These are phyloP conservation scores for Lactifluus pinguis DNA, from an alignment of 768 basidiomycete species.

Conservation along the genomic window DNA sequence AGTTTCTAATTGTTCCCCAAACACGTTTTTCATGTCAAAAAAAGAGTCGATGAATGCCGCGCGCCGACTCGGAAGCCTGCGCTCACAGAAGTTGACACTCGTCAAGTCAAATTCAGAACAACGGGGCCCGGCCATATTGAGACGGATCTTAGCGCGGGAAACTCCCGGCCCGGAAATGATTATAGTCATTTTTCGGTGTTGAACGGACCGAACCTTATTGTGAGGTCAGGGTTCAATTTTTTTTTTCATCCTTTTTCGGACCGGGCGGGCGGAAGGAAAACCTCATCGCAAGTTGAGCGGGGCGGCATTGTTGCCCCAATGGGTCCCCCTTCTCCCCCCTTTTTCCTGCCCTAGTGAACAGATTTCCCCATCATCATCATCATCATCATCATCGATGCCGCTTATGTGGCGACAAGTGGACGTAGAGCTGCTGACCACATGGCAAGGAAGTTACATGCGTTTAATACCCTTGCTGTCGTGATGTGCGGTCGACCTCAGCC, in stretches of 20 bases:
- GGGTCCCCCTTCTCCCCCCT: neutral
- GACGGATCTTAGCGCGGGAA: neutral
- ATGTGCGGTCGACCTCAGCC: neutral
- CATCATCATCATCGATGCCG: neutral
- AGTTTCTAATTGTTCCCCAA: neutral
- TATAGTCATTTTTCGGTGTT: neutral
- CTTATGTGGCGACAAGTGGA: neutral
- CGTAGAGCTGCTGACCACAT: neutral
- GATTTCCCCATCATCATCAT: neutral
- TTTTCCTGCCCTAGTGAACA: neutral
- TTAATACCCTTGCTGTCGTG: neutral
- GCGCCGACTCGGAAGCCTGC: neutral
- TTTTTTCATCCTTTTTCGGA: neutral
- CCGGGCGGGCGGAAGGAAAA: neutral
- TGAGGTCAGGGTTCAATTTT: conserved; percentile 10
- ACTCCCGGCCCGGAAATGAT: neutral
- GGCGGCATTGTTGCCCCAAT: neutral
- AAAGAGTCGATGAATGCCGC: neutral
- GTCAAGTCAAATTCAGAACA: conserved; percentile 8
- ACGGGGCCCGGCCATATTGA: too few relatives aligned
- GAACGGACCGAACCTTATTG: conserved; percentile 5
- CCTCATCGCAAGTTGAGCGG: neutral
- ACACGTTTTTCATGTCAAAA: conserved; percentile 6
- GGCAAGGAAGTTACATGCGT: neutral
- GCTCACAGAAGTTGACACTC: conserved; percentile 1